phyloP scores from a whole-genome alignment of 495 filamentous ascomycete species.

The Aspergillus avenaceus region DNA sequence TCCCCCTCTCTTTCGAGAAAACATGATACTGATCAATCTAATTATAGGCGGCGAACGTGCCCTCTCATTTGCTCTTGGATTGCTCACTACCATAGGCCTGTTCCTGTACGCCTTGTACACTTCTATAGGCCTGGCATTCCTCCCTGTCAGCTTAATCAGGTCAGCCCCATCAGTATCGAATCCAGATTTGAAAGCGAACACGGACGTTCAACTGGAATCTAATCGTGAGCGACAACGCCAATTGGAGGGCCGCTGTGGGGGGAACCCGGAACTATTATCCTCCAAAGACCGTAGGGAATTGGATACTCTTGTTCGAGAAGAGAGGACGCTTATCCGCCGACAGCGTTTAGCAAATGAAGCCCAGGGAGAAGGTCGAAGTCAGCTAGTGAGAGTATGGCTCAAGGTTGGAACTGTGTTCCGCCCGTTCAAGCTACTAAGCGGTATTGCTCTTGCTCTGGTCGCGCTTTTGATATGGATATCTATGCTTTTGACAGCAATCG shows the following conservation, averaged over 20 bases:
- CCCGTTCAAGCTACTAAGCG: slow-evolving; percentile 82
- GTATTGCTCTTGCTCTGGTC: slow-evolving; percentile 68
- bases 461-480: slow-evolving; percentile 75
- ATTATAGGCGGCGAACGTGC: slow-evolving; percentile 92
- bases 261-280: slow-evolving; percentile 67
- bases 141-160: slow-evolving; percentile 88
- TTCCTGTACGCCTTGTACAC: slow-evolving; percentile 85
- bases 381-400: slow-evolving; percentile 66
- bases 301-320: slow-evolving; percentile 81
- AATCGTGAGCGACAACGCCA: slow-evolving; percentile 91
- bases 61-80: slow-evolving; percentile 79
- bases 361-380: slow-evolving; percentile 64
- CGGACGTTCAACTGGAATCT: slow-evolving; percentile 69
- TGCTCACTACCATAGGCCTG: slow-evolving; percentile 81
- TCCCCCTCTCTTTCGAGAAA: too few species aligned
- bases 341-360: slow-evolving; percentile 82
- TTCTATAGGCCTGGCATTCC: slow-evolving; percentile 79
- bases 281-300: slow-evolving; percentile 84
- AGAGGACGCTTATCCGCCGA: slow-evolving; percentile 84
- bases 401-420: slow-evolving; percentile 74
- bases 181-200: slow-evolving; percentile 69
- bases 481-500: slow-evolving; percentile 93
- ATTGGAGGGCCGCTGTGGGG: slow-evolving; percentile 79
- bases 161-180: slow-evolving; percentile 77
- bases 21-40: too few species aligned